Percentiles rank a stretch among this genome's conserved stretches.
These are phyloP conservation scores for Aspergillus cejpii DNA, from an alignment of 2,329 filamentous ascomycete genomes.

Conservation along the genomic window DNA sequence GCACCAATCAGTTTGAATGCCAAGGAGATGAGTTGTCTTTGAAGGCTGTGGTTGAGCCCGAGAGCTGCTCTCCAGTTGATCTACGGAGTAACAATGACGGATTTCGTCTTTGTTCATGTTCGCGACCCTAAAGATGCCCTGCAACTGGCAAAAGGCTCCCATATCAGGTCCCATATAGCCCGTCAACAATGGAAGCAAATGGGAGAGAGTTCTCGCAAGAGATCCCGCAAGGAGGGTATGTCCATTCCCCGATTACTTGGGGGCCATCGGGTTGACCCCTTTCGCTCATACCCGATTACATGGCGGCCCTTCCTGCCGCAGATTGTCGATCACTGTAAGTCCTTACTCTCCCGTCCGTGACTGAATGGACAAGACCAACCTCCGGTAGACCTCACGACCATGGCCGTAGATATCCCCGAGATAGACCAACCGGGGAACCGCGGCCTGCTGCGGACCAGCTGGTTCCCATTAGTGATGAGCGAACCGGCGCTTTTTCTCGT, in stretches of 20 bases:
- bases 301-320: slow-evolving; percentile 32
- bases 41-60: too few relatives aligned
- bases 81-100: too few relatives aligned
- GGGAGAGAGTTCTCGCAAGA: background rate
- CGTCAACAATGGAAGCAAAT: slow-evolving; percentile 21
- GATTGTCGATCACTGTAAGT: slow-evolving; percentile 33
- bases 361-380: too few relatives aligned
- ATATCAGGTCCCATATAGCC: slow-evolving; percentile 24
- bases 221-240: slow-evolving; percentile 4
- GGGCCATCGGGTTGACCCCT: slow-evolving; percentile 25
- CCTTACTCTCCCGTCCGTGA: too few relatives aligned
- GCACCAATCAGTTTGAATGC: too few relatives aligned
- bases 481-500: slow-evolving; percentile 38
- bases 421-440: slow-evolving; percentile 32
- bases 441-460: slow-evolving; percentile 34
- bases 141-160: slow-evolving; percentile 19
- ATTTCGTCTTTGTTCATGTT: slow-evolving; percentile 25
- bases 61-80: too few relatives aligned
- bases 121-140: slow-evolving; percentile 22
- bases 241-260: slow-evolving; percentile 18
- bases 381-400: slow-evolving; percentile 29
- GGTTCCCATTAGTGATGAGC: slow-evolving; percentile 40
- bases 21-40: too few relatives aligned
- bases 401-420: slow-evolving; percentile 41
- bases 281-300: slow-evolving; percentile 33